phyloP scores from a whole-genome alignment of 495 filamentous ascomycete species.

The Penicillium cosmopolitanum region DNA sequence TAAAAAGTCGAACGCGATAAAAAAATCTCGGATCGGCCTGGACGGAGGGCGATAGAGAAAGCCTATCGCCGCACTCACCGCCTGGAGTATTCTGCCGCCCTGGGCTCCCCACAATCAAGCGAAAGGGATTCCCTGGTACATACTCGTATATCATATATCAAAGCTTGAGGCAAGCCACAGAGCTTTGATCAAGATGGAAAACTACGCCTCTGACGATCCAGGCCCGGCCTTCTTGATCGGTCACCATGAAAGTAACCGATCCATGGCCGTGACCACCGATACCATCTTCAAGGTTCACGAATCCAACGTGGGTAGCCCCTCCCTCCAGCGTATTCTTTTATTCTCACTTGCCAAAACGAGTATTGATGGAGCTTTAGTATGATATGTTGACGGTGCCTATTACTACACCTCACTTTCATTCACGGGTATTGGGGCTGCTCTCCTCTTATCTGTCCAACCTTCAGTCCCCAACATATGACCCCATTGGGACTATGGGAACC shows the following conservation, averaged over 20 bases:
- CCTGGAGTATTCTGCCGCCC: conserved; percentile 33
- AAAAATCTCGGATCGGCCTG: conserved; percentile 36
- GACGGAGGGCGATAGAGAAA: no score
- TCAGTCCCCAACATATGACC: conserved; percentile 34
- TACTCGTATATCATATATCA: not conserved
- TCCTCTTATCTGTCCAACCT: conserved; percentile 57
- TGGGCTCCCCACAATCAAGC: conserved; percentile 32
- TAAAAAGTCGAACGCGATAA: conserved; percentile 29
- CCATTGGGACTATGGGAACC: conserved; percentile 39
- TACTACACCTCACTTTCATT: conserved; percentile 80
- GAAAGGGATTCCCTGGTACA: not conserved
- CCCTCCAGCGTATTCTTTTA: not conserved
- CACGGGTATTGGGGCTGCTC: conserved; percentile 67
- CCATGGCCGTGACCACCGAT: conserved; percentile 60
- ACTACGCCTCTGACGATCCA: conserved; percentile 55
- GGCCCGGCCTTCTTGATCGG: conserved; percentile 75
- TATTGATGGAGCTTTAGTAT: conserved; percentile 62
- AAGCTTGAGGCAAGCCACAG: not conserved
- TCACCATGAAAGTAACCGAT: conserved; percentile 75
- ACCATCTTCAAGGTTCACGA: conserved; percentile 70
- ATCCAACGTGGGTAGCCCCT: conserved; percentile 44
- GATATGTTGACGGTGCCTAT: conserved; percentile 89
- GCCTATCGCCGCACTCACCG: conserved; percentile 41
- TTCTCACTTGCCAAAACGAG: no score
- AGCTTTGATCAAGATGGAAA: conserved; percentile 42